Conservation (phyloP, 345 rosid species). For the Populus alba region DNA sequence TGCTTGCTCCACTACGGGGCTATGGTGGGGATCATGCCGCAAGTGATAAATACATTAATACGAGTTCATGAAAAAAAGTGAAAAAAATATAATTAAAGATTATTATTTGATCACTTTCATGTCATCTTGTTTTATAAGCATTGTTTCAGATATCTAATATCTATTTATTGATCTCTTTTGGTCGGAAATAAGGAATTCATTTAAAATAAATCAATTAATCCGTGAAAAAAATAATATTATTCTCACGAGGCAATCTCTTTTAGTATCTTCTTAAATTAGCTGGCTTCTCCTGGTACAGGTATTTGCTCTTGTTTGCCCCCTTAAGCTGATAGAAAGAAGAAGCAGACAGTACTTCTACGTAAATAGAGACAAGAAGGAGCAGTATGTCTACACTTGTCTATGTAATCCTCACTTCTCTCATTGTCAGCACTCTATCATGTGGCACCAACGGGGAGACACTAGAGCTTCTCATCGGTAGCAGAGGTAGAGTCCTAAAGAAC, state of each 20-base stretch:
- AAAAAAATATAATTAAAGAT: no score
- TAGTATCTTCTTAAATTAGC: not conserved
- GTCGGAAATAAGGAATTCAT: no score
- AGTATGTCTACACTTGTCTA: constrained; percentile 8
- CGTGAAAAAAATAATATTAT: not conserved
- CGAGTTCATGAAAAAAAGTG: no score
- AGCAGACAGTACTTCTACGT: not conserved
- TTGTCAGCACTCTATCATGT: constrained; percentile 6
- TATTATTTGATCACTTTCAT: no score
- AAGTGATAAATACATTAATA: no score
- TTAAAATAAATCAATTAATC: constrained; percentile 19
- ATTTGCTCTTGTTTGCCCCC: constrained; percentile 6
- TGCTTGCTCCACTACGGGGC: no score
- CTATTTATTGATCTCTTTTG: no score
- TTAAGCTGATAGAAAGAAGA: not conserved
- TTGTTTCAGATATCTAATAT: no score
- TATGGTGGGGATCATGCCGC: no score
- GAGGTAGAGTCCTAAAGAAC: not conserved
- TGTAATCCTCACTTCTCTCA: constrained; percentile 9
- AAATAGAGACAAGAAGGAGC: not conserved
- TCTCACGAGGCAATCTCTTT: not conserved
- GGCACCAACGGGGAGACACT: not conserved
- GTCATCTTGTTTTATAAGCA: constrained; percentile 11
- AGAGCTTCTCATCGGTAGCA: not conserved
- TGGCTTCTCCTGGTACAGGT: not conserved